These are phyloP conservation scores for Yamadazyma membranifaciens DNA, from an alignment of 1,139 yeast species.

Conservation along the genomic window DNA sequence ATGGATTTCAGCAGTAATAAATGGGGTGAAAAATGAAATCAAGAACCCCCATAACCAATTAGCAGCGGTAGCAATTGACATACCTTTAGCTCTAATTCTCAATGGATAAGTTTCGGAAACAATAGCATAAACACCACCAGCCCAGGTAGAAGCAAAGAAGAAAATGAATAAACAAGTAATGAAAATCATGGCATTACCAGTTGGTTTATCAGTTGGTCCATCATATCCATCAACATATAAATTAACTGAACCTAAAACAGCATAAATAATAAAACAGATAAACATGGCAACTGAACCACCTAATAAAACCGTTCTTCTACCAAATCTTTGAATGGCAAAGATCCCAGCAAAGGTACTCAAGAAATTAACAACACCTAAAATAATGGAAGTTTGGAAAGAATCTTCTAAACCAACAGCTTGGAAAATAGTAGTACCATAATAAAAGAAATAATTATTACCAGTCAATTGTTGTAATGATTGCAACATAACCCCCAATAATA, in stretches of 20 bases:
- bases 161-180: slow-evolving; percentile 77
- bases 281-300: slow-evolving; percentile 48
- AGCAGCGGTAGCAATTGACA: slow-evolving; percentile 69
- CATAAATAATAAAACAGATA: slow-evolving; percentile 58
- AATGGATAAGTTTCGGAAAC: slow-evolving; percentile 75
- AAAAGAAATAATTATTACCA: slow-evolving; percentile 80
- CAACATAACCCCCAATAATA: slow-evolving; percentile 60
- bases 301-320: slow-evolving; percentile 67
- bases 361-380: slow-evolving; percentile 77
- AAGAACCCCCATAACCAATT: slow-evolving; percentile 82
- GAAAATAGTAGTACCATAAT: slow-evolving; percentile 78
- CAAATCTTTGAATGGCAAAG: slow-evolving; percentile 64
- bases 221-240: slow-evolving; percentile 55
- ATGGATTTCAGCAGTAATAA: slow-evolving; percentile 49
- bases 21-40: slow-evolving; percentile 73
- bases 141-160: slow-evolving; percentile 87
- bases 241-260: slow-evolving; percentile 57
- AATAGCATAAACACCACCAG: slow-evolving; percentile 77
- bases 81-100: slow-evolving; percentile 75
- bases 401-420: slow-evolving; percentile 71
- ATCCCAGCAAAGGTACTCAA: slow-evolving; percentile 69
- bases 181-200: slow-evolving; percentile 75
- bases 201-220: slow-evolving; percentile 37
- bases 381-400: slow-evolving; percentile 73
- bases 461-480: slow-evolving; percentile 76